These are phyloP conservation scores for Cytospora paraplurivora DNA, from an alignment of 2,329 filamentous ascomycete species.

Conservation along the genomic window DNA sequence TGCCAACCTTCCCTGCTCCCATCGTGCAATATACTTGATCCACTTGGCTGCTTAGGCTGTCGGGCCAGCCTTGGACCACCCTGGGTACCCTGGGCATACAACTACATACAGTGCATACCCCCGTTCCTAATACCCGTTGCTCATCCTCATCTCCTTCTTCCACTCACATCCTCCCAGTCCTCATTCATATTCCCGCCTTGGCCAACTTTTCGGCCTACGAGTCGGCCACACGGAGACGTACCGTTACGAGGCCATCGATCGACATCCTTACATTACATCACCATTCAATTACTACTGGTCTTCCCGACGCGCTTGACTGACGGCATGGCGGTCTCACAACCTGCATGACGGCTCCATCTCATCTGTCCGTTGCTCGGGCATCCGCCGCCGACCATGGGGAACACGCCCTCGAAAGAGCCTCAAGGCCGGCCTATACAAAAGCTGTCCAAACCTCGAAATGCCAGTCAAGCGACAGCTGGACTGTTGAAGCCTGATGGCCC, in stretches of 20 bases:
- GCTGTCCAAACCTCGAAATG: constrained; percentile 24
- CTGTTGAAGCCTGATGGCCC: constrained; percentile 19
- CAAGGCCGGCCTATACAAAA: constrained; percentile 26
- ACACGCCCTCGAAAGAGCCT: constrained; percentile 25
- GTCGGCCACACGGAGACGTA: not conserved
- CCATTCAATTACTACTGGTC: constrained; percentile 10
- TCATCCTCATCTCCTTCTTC: constrained; percentile 7
- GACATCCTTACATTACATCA: constrained; percentile 20
- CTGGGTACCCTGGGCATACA: not conserved
- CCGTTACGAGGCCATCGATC: constrained; percentile 4
- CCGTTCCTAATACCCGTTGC: constrained; percentile 15
- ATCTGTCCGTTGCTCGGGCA: constrained; percentile 19
- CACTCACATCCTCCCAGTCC: not conserved
- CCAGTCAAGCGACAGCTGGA: constrained; percentile 13
- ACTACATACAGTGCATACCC: not conserved
- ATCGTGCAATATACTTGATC: not conserved
- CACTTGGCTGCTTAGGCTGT: not conserved
- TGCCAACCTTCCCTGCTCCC: not conserved
- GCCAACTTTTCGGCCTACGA: constrained; percentile 2
- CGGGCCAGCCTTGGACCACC: not conserved
- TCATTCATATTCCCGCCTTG: not conserved
- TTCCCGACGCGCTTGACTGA: constrained; percentile 17
- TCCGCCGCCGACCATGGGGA: constrained; percentile 25
- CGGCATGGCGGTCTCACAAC: constrained; percentile 24
- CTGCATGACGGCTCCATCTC: constrained; percentile 23